phyloP scores from a whole-genome alignment of 768 basidiomycete genomes.

The Lactarius quietus region DNA sequence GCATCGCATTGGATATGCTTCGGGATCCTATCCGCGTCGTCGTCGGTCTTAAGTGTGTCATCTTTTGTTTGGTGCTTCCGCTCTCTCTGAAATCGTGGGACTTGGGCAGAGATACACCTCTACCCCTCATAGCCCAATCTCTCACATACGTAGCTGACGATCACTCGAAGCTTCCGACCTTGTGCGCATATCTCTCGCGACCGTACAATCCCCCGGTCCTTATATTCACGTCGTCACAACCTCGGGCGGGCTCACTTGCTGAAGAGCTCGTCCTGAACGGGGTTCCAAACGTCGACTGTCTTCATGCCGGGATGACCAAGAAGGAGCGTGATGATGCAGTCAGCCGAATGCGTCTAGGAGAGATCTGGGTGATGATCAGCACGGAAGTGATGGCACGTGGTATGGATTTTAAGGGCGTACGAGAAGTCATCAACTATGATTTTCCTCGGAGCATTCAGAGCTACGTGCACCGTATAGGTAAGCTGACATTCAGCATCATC shows the following conservation, averaged over 20 bases:
- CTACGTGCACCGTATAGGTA: conserved; percentile 94
- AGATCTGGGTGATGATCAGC: conserved; percentile 93
- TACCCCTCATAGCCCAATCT: conserved; percentile 84
- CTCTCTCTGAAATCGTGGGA: conserved; percentile 3
- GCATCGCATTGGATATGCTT: conserved; percentile 81
- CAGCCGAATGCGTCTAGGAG: conserved; percentile 78
- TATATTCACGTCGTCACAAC: conserved; percentile 88
- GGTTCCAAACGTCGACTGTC: conserved; percentile 77
- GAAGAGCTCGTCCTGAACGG: conserved; percentile 79
- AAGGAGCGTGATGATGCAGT: conserved; percentile 87
- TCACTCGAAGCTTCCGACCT: conserved; percentile 87
- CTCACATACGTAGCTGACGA: conserved; percentile 93
- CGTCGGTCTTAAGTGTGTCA: conserved; percentile 91
- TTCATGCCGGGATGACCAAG: conserved; percentile 87
- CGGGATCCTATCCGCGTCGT: conserved; percentile 86
- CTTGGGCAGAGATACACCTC: conserved; percentile 77
- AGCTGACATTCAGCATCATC: conserved; percentile 20
- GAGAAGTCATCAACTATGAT: conserved; percentile 95
- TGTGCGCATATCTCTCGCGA: conserved; percentile 73
- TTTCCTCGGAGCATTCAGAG: conserved; percentile 95
- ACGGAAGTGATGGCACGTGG: conserved; percentile 98
- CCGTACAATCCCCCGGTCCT: conserved; percentile 89
- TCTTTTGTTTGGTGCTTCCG: background rate
- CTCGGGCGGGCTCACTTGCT: conserved; percentile 73
- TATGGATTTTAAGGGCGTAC: conserved; percentile 95